These are phyloP conservation scores for Albizia julibrissin DNA, from an alignment of 306 rosid species.

Conservation along the genomic window DNA sequence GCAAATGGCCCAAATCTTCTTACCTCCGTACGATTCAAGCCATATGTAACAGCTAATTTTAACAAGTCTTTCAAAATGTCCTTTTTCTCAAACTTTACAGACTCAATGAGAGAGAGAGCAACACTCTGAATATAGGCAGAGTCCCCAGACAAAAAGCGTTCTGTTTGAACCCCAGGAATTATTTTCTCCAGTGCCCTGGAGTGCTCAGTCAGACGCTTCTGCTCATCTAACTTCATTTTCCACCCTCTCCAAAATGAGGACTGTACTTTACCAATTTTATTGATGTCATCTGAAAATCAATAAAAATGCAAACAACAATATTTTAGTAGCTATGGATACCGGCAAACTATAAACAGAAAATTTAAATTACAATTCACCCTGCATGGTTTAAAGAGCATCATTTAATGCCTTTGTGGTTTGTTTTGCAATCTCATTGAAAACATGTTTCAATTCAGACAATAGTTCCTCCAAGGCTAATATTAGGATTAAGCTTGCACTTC, in stretches of 20 bases:
- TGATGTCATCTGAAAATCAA: slow-evolving; percentile 62
- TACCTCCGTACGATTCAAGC: slow-evolving; percentile 80
- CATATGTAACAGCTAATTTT: slow-evolving; percentile 72
- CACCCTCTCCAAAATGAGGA: slow-evolving; percentile 98
- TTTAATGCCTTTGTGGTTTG: neutral
- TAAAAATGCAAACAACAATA: slow-evolving; percentile 1
- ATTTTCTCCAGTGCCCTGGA: slow-evolving; percentile 78
- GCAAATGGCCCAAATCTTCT: slow-evolving; percentile 19
- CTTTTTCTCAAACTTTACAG: slow-evolving; percentile 75
- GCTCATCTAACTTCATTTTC: slow-evolving; percentile 90
- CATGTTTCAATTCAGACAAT: neutral
- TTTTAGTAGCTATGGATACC: slow-evolving; percentile 18
- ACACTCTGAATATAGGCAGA: slow-evolving; percentile 65
- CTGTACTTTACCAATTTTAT: slow-evolving; percentile 73
- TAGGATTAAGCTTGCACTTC: neutral
- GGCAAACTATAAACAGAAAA: slow-evolving; percentile 3
- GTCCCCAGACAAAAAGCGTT: slow-evolving; percentile 86
- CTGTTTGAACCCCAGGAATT: slow-evolving; percentile 89
- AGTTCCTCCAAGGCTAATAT: neutral
- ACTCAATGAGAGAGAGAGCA: slow-evolving; percentile 72
- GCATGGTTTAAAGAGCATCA: neutral
- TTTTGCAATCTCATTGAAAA: neutral
- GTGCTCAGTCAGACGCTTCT: slow-evolving; percentile 76
- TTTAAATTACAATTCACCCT: neutral
- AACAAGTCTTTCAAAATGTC: slow-evolving; percentile 77